These are phyloP conservation scores for Saksenaea oblongispora DNA, from an alignment of 371 early-diverging fungal species.

Conservation along the genomic window DNA sequence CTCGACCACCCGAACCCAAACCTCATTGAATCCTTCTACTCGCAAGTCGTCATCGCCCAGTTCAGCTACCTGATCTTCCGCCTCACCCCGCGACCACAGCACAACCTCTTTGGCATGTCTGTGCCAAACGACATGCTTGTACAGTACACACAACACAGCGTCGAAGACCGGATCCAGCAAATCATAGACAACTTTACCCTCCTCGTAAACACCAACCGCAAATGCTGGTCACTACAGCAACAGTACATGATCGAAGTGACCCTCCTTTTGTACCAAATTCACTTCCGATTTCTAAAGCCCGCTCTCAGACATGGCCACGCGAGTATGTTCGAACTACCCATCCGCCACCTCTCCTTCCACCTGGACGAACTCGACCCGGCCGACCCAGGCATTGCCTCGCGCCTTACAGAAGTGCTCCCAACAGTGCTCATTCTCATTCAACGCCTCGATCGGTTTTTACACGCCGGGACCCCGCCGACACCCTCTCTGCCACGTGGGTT, in stretches of 20 bases:
- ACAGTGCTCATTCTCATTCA: not conserved
- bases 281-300: constrained; percentile 24
- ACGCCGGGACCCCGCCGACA: not conserved
- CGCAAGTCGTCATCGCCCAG: constrained; percentile 21
- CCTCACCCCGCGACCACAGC: constrained; percentile 21
- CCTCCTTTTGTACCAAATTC: constrained; percentile 21
- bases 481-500: not conserved
- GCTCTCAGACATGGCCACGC: not conserved
- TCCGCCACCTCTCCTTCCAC: not conserved
- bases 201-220: constrained; percentile 46
- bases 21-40: constrained; percentile 37
- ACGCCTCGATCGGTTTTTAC: not conserved
- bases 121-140: not conserved
- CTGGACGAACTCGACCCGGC: not conserved
- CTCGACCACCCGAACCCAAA: constrained; percentile 7
- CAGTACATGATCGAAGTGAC: constrained; percentile 27
- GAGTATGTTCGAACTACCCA: not conserved
- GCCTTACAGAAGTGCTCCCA: not conserved
- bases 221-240: constrained; percentile 33
- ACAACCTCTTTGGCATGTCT: constrained; percentile 22
- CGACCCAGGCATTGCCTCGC: not conserved
- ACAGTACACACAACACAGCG: not conserved
- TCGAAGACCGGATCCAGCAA: not conserved
- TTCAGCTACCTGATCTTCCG: constrained; percentile 22
- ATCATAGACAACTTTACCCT: constrained; percentile 24